These are phyloP conservation scores for Aspergillus coremiiformis DNA, from an alignment of 495 filamentous ascomycete genomes.

Conservation along the genomic window DNA sequence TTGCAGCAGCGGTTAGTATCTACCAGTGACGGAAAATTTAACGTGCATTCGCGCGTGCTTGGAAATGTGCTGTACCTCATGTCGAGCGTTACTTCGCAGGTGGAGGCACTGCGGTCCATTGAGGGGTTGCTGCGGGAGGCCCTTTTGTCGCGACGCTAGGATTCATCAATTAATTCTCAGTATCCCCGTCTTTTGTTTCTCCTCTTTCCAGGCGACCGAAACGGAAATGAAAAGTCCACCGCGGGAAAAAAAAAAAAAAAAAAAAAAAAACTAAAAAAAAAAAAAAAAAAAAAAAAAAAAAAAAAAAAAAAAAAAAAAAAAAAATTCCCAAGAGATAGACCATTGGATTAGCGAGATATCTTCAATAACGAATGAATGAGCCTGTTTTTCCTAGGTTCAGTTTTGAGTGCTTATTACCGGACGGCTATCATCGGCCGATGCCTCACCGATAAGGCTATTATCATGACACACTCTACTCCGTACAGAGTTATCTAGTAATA, in stretches of 20 bases:
- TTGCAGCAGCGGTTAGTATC: slow-evolving; percentile 53
- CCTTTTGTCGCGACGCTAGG: slow-evolving; percentile 13
- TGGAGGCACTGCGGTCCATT: slow-evolving; percentile 42
- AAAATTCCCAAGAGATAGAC: too few species aligned
- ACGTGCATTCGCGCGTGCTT: slow-evolving; percentile 64
- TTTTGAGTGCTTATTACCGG: too few species aligned
- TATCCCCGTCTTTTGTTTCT: too few species aligned
- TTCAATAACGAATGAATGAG: too few species aligned
- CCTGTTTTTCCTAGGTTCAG: too few species aligned
- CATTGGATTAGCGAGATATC: too few species aligned
- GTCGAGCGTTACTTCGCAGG: slow-evolving; percentile 55
- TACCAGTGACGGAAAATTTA: slow-evolving; percentile 35
- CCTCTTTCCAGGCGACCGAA: too few species aligned
- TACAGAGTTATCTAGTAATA: too few species aligned
- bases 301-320: neutral
- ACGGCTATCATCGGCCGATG: neutral
- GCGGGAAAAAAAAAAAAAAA: neutral
- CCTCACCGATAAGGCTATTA: neutral
- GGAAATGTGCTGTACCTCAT: slow-evolving; percentile 75
- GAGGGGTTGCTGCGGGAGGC: slow-evolving; percentile 34
- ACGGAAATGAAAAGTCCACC: too few species aligned
- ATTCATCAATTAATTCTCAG: too few species aligned
- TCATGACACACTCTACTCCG: neutral
- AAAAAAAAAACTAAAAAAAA: too few species aligned
- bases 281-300: neutral